Percentiles rank a stretch among this genome's conserved stretches.
Evolutionary conservation across 371 early-diverging fungal species (phyloP).

Genomic region (Rhizopus microsporus): DNA sequence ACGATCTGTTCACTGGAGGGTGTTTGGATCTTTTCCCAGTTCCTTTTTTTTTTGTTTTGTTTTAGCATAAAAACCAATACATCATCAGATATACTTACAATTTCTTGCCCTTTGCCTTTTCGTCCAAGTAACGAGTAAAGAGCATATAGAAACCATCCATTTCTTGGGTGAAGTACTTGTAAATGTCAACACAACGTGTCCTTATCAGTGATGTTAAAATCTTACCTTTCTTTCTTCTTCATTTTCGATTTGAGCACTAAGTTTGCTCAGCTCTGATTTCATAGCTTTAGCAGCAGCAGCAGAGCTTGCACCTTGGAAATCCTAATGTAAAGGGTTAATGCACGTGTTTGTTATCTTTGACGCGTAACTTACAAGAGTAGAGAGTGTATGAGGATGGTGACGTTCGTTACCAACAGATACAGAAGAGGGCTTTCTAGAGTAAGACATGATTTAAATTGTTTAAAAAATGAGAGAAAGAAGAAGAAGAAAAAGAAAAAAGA

Average conservation of each 20-base stretch:
- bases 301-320: conserved; percentile 68
- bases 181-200: conserved; percentile 36
- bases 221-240: conserved; percentile 61
- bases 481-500: background rate
- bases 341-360: conserved; percentile 2
- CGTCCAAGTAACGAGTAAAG: conserved; percentile 84
- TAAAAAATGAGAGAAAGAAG: conserved; percentile 2
- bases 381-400: conserved; percentile 62
- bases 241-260: conserved; percentile 52
- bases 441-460: conserved; percentile 22
- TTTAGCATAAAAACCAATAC: conserved; percentile 2
- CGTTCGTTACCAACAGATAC: conserved; percentile 33
- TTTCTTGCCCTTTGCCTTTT: conserved; percentile 78
- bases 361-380: conserved; percentile 51
- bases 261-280: conserved; percentile 60
- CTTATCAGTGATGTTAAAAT: conserved; percentile 85
- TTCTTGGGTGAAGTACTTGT: conserved; percentile 57
- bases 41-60: conserved; percentile 48
- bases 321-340: conserved; percentile 31
- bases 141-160: conserved; percentile 94
- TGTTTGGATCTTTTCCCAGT: conserved; percentile 93
- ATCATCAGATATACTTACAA: conserved; percentile 64
- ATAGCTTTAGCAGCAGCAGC: conserved; percentile 70
- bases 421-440: conserved; percentile 39
- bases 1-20: conserved; percentile 88